Evolutionary conservation across 1,284 basidiomycete species (phyloP), one percentile per base, ranked within the genome.

Genomic region (Gymnopus androsaceus): DNA sequence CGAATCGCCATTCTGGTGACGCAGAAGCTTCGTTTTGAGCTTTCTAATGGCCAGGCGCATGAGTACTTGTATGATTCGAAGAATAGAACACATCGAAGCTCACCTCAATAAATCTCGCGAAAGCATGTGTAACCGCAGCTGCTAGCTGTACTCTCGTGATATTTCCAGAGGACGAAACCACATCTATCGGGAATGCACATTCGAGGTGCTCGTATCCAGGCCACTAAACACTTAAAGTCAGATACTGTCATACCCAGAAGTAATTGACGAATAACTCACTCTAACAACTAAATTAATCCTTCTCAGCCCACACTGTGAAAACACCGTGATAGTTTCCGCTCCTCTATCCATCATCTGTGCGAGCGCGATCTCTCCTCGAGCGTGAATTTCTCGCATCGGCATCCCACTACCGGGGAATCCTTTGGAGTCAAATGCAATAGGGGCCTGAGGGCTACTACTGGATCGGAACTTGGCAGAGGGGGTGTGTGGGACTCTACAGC

Each of bases 271-370:
- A 15, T 2, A 11, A 47, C 45, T 47, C 31, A 47, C 45, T 9
- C 27, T 30, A 9, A 33, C 19, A 3, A 33, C 45, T 17, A 47
- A 23, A 21, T 28, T 11, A 14, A 47, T 47, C 17, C 45, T 30
- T 33, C 45, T 33, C 11, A 47, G 2, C 4, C 45, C 45, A 33
- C 17, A 30, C 30, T 47, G 45, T n/a, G 28, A 25, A 17, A 47
- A 33, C 11, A 23, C 11, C 30, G n/a, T 33, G 14, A 47, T 9
- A 28, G 27, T 25, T 14, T 47, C 45, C 17, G 45, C 27, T 9
- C 45, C 45, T 33, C 17, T 47, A 31, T 47, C 45, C 45, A 47
- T 47, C 45, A 47, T 47, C 30, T 47, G 45, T 8, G 30, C 45
- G 6, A 47, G 11, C 31, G 45, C 45, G 14, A 47, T 30, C 15